Evolutionary conservation across 257 asterid species (phyloP), one percentile per base, ranked within the genome.

Genomic region (Cruciata laevipes): DNA sequence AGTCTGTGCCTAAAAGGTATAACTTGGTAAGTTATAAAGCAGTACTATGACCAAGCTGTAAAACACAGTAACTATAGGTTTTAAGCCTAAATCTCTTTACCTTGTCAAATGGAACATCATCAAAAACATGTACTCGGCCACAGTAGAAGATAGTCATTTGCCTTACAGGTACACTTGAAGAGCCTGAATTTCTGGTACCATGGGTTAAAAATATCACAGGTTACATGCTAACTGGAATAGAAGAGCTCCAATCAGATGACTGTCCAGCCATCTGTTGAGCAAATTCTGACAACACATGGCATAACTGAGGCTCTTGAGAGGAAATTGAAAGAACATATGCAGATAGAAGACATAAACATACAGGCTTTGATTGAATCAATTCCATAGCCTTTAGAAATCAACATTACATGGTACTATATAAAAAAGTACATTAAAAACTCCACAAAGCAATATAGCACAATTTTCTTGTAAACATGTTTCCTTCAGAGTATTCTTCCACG

Each of bases 121-220:
- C 97, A 68, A 88, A 90, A 65, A 94, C 99, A 78, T 88, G 88
- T 73, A 94, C 89, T 77, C 86, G 79, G 69, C 99, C 99, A 56
- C 93, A 73, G 69, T 94, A 94, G 76, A 94, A 94, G 73, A 94
- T 87, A 16, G 97, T 82, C 99, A 94, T 86, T 76, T 90, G 99
- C 70, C 95, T 95, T 55, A 57, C 81, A 25, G 83, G 82, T 49
- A 56, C 74, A 73, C 75, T 81, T 51, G 84, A 68, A 57, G 85
- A 44, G 69, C 66, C 84, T 71, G 77, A 66, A 61, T 77, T 69
- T 80, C 99, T 86, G 86, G 70, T 49, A 3, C 35, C 12, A 53
- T 31, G 38, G 42, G 33, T 49, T 30, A 13, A 57, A 55, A 35
- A 16, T n/a, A 38, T 9, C 32, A 63, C 21, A 63, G 71, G 55